Evolutionary conservation across 139 green algal species (phyloP).

Genomic region (Edaphochlamys debaryana): DNA sequence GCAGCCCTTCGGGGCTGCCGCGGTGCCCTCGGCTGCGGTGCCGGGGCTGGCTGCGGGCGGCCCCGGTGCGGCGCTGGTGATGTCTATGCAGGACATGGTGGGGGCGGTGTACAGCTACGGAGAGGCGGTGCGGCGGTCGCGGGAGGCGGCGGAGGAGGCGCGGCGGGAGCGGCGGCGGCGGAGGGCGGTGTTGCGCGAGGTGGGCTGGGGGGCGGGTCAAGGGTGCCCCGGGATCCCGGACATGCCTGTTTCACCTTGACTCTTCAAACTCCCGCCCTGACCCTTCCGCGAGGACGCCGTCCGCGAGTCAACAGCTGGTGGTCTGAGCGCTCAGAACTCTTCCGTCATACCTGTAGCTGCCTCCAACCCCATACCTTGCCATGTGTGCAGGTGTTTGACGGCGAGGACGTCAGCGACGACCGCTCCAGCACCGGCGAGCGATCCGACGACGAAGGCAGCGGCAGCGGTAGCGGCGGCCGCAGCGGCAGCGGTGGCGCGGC

Average conservation of each 20-base stretch:
- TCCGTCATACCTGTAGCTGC: too few species aligned
- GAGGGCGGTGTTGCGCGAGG: not conserved
- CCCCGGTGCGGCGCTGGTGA: not conserved
- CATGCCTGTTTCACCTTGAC: too few species aligned
- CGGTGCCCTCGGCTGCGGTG: slow-evolving; percentile 15
- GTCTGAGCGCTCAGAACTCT: too few species aligned
- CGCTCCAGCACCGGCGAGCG: too few species aligned
- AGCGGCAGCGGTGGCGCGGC: not conserved
- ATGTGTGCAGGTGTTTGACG: too few species aligned
- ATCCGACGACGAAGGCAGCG: not conserved
- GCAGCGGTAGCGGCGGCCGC: not conserved
- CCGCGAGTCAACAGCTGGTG: too few species aligned
- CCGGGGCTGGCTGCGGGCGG: too few species aligned
- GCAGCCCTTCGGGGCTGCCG: not conserved
- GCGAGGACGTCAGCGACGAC: too few species aligned
- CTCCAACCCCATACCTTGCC: too few species aligned
- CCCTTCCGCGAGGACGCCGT: too few species aligned
- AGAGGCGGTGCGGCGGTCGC: not conserved
- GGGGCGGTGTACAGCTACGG: not conserved
- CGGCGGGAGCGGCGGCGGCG: not conserved
- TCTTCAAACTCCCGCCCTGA: too few species aligned
- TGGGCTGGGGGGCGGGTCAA: not conserved
- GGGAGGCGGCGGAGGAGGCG: not conserved
- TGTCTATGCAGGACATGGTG: not conserved
- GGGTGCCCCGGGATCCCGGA: too few species aligned